These are phyloP conservation scores for Harringtonia aguacate DNA, from an alignment of 2,329 filamentous ascomycete species.

Conservation along the genomic window DNA sequence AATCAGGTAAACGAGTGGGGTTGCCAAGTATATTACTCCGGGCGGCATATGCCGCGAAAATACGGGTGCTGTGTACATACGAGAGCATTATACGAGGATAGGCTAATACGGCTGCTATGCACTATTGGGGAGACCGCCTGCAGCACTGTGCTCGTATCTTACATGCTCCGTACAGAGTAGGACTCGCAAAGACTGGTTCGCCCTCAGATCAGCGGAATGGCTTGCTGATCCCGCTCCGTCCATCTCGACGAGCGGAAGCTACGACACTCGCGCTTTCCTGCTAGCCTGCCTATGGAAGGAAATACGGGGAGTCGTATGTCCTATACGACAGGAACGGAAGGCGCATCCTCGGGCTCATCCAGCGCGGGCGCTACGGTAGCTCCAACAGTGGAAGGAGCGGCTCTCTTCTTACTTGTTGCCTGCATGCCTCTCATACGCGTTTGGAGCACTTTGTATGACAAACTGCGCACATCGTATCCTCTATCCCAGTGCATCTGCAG, in stretches of 20 bases:
- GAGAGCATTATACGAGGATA: too few relatives aligned
- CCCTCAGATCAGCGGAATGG: conserved; percentile 3
- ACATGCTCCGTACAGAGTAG: too few relatives aligned
- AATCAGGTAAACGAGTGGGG: too few relatives aligned
- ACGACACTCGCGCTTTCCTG: not conserved
- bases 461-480: not conserved
- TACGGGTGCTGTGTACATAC: too few relatives aligned
- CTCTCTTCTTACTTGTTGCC: too few relatives aligned
- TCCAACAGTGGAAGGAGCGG: not conserved
- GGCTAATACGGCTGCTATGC: too few relatives aligned
- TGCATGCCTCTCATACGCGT: too few relatives aligned
- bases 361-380: conserved; percentile 6
- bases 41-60: too few relatives aligned
- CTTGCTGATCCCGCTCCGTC: conserved; percentile 5
- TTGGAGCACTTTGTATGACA: too few relatives aligned
- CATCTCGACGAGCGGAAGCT: not conserved
- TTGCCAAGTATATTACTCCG: too few relatives aligned
- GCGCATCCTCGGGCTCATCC: not conserved
- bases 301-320: not conserved
- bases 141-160: too few relatives aligned
- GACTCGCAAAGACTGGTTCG: not conserved
- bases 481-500: not conserved
- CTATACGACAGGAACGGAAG: not conserved
- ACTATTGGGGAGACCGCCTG: too few relatives aligned
- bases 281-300: not conserved